Evolutionary conservation across 2,329 filamentous ascomycete genomes (phyloP).

Genomic region (Calycina herbarum): DNA sequence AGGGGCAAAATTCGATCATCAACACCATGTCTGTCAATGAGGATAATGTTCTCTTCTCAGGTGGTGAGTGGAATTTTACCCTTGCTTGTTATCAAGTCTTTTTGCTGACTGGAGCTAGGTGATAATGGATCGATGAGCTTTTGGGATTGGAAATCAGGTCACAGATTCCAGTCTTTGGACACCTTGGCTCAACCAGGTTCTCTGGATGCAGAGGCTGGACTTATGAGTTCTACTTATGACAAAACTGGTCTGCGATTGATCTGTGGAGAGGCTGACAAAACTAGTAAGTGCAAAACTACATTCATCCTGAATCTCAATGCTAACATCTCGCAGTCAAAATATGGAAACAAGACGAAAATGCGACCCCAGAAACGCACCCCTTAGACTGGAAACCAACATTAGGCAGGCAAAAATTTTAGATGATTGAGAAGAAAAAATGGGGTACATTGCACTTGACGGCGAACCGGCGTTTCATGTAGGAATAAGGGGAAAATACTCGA

Average conservation of each 20-base stretch:
- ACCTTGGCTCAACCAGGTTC: constrained; percentile 93
- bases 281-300: constrained; percentile 53
- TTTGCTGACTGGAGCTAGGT: constrained; percentile 35
- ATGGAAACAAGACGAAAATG: constrained; percentile 91
- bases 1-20: constrained; percentile 94
- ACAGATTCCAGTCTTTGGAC: constrained; percentile 86
- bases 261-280: constrained; percentile 95
- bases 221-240: constrained; percentile 94
- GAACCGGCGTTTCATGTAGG: constrained; percentile 24
- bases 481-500: constrained; percentile 3
- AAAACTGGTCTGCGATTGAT: constrained; percentile 85
- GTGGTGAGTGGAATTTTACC: constrained; percentile 47
- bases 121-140: constrained; percentile 97
- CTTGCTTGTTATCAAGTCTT: too few relatives aligned
- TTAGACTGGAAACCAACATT: constrained; percentile 88
- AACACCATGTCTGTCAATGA: constrained; percentile 93
- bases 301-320: constrained; percentile 32
- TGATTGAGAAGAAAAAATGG: constrained; percentile 19
- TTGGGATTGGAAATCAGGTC: constrained; percentile 98
- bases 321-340: constrained; percentile 67
- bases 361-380: constrained; percentile 88
- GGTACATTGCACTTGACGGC: constrained; percentile 27
- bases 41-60: constrained; percentile 92
- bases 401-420: constrained; percentile 71
- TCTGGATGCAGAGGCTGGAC: constrained; percentile 87